phyloP scores from a whole-genome alignment of 768 basidiomycete species.

The Auricularia auricula-judae region DNA sequence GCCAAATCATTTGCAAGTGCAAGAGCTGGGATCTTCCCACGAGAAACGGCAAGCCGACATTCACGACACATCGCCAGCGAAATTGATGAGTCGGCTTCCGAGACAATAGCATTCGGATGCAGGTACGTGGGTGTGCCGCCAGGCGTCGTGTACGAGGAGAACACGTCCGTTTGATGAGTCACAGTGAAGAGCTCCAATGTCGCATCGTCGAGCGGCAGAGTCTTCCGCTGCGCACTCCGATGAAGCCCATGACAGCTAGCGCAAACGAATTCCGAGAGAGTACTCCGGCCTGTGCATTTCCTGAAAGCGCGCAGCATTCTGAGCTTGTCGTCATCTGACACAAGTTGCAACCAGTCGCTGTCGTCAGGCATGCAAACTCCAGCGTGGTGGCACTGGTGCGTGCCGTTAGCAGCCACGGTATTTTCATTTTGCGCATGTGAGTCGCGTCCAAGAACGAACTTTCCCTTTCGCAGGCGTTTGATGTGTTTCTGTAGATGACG shows the following conservation, averaged over 20 bases:
- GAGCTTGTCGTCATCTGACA: not conserved
- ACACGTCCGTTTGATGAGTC: not conserved
- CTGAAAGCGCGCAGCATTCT: not conserved
- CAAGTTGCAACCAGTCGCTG: not conserved
- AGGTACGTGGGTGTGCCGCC: not conserved
- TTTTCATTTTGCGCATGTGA: not conserved
- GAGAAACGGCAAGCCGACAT: not conserved
- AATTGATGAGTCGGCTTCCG: not conserved
- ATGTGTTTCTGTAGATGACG: not conserved
- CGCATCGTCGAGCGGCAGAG: not conserved
- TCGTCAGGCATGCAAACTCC: not conserved
- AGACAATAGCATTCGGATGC: not conserved
- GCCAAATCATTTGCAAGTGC: slow-evolving; percentile 23
- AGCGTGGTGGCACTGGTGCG: not conserved
- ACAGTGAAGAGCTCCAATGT: not conserved
- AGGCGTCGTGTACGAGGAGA: not conserved
- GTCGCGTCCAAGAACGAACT: not conserved
- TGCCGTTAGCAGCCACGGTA: not conserved
- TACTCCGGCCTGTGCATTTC: not conserved
- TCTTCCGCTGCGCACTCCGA: not conserved
- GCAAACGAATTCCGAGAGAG: not conserved
- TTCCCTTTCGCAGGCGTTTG: not conserved
- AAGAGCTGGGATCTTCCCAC: not conserved
- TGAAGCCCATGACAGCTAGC: not conserved
- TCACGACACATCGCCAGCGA: not conserved